Base-by-base conservation (phyloP, 352 stramenopile genomes). In the Phytophthora agathidicida region DNA sequence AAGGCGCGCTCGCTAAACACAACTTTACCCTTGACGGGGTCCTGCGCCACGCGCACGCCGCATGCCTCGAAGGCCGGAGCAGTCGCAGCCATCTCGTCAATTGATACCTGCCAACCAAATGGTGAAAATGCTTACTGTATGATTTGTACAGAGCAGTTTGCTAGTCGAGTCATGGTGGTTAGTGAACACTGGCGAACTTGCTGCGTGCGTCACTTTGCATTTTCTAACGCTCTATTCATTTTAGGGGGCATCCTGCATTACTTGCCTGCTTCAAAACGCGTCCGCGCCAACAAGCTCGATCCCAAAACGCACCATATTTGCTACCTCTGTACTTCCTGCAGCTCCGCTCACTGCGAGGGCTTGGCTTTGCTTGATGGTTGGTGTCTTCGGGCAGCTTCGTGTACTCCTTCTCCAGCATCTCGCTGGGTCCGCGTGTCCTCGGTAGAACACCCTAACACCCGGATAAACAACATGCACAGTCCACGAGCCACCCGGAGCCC, bases 1-100 rank as follows among this genome's bases (percentile, higher is more conserved):
- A 91, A 88, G 1, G 54, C 48, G 11, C 76, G 77, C 50, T 87
- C 65, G 26, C 66, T 80, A 26, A 70, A 66, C 26, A 90, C 80
- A n/a, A 90, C 74, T 14, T 83, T 83, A 42, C 80, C 78, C 64
- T 88, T 90, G 26, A 69, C 50, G 10, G 49, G 36, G 30, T 88
- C 74, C 20, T 77, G 67, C 6, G 52, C 72, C 46, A 91, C 76
- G 58, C 68, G 69, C 51, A 86, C 76, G 60, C 78, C 81, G 54
- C 77, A 86, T 7, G 31, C 52, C 1, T 74, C 69, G 52, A 90
- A 90, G 33, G 73, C 33, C 1, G 77, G 77, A 36, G 74, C 76
- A 38, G 51, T 53, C 14, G 68, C 73, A 30, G 73, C 76, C 76
- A 86, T 62, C 24, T 33, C 10, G 1, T 31, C 16, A 23, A 14